phyloP scores from a whole-genome alignment of 225 moss, liverwort and hornwort species.

The Marchantia paleacea region DNA sequence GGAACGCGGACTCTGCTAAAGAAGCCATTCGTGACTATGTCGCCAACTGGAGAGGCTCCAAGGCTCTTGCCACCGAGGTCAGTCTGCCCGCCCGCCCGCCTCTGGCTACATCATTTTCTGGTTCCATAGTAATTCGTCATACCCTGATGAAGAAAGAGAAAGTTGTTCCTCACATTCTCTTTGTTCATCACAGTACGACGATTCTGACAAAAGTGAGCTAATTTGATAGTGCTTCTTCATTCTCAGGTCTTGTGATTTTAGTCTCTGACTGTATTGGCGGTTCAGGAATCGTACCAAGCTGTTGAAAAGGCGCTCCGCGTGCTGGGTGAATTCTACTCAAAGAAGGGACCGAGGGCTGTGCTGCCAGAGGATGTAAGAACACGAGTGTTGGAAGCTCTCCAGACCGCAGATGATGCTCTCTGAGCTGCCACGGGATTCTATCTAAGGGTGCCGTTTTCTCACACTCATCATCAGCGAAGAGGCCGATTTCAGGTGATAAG shows the following conservation, averaged over 20 bases:
- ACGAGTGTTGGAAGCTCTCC: constrained; percentile 67
- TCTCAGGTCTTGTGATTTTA: neutral
- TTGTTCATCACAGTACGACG: neutral
- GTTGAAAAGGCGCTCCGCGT: constrained; percentile 79
- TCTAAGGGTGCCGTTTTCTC: neutral
- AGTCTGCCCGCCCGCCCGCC: neutral
- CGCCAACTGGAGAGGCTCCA: constrained; percentile 75
- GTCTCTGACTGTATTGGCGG: neutral
- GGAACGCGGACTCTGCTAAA: constrained; percentile 93
- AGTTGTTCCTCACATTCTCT: neutral
- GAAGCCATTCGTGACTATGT: constrained; percentile 83
- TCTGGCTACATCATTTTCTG: no score
- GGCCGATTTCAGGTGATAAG: neutral
- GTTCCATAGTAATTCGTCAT: neutral
- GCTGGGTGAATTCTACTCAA: constrained; percentile 79
- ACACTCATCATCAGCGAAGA: neutral
- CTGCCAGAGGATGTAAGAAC: constrained; percentile 76
- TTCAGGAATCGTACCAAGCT: constrained; percentile 82
- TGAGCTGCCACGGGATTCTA: constrained; percentile 22
- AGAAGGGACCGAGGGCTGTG: constrained; percentile 74
- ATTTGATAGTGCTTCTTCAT: neutral
- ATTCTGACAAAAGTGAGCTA: neutral
- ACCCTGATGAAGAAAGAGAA: neutral
- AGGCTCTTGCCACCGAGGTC: constrained; percentile 69
- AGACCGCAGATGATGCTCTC: constrained; percentile 72